Conservation (phyloP, 2,329 filamentous ascomycete genomes). For the Bimuria novae-zelandiae region DNA sequence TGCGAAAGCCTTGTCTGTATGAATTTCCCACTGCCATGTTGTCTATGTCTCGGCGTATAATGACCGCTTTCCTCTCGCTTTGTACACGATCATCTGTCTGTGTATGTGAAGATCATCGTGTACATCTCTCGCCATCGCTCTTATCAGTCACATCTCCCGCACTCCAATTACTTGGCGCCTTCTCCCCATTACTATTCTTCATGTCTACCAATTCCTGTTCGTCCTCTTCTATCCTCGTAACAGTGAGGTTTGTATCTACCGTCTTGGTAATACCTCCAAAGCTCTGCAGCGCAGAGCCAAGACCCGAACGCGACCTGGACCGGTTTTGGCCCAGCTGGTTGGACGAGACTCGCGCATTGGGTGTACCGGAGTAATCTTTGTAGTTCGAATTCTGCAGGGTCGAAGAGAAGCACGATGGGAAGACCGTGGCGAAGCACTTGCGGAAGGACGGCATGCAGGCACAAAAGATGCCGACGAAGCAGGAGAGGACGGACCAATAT, state of each 20-base stretch:
- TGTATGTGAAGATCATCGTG: no score
- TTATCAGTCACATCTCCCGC: no score
- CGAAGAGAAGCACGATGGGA: slow-evolving; percentile 32
- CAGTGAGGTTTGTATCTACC: slow-evolving; percentile 9
- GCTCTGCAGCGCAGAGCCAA: background rate
- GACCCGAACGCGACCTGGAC: background rate
- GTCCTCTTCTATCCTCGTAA: slow-evolving; percentile 5
- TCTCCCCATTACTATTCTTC: background rate
- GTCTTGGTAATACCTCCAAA: slow-evolving; percentile 11
- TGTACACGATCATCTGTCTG: background rate
- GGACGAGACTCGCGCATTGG: slow-evolving; percentile 2
- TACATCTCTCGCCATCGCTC: no score
- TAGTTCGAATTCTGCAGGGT: slow-evolving; percentile 2
- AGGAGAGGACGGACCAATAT: slow-evolving; percentile 23
- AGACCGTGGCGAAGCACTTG: slow-evolving; percentile 29
- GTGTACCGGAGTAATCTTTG: slow-evolving; percentile 1
- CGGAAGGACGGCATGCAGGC: slow-evolving; percentile 25
- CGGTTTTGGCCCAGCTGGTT: slow-evolving; percentile 3
- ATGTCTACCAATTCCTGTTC: slow-evolving; percentile 10
- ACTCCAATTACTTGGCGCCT: background rate
- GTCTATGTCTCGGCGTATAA: no score
- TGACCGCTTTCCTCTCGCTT: no score
- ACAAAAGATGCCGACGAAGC: slow-evolving; percentile 25
- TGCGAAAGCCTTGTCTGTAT: no score
- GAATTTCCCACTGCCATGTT: no score